Evolutionary conservation across 495 filamentous ascomycete genomes (phyloP).

Genomic region (Daldinia grandis): DNA sequence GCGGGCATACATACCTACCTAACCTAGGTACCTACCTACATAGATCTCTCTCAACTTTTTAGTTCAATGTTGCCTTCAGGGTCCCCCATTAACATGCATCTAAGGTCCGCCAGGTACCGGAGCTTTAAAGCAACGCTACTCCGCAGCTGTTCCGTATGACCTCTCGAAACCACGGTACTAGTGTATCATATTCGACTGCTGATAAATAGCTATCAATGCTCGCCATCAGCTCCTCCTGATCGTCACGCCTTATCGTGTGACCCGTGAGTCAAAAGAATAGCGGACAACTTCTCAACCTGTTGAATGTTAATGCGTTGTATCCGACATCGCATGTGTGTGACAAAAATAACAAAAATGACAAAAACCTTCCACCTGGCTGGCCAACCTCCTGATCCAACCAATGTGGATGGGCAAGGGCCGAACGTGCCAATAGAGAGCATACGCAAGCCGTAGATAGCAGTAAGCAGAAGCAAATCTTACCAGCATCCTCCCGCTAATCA

Average conservation of each 20-base stretch:
- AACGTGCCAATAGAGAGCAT: slow-evolving; percentile 38
- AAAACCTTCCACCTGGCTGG: slow-evolving; percentile 32
- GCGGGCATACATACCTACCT: slow-evolving; percentile 7
- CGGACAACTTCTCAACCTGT: slow-evolving; percentile 8
- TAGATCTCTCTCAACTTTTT: slow-evolving; percentile 11
- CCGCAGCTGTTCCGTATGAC: slow-evolving; percentile 25
- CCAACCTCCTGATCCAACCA: slow-evolving; percentile 24
- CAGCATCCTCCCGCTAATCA: slow-evolving; percentile 21
- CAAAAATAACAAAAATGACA: slow-evolving; percentile 21
- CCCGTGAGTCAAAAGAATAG: slow-evolving; percentile 17
- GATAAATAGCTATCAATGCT: slow-evolving; percentile 38
- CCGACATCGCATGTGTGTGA: slow-evolving; percentile 34
- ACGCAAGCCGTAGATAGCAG: slow-evolving; percentile 31
- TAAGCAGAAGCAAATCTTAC: slow-evolving; percentile 33
- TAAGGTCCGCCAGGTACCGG: slow-evolving; percentile 32
- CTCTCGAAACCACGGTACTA: slow-evolving; percentile 6
- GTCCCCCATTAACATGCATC: slow-evolving; percentile 30
- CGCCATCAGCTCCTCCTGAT: slow-evolving; percentile 35
- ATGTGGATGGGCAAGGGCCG: slow-evolving; percentile 32
- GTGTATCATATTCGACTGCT: slow-evolving; percentile 4
- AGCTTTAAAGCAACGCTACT: slow-evolving; percentile 19
- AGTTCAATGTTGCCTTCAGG: slow-evolving; percentile 28
- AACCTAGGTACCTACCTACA: too few relatives aligned
- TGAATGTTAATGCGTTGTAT: slow-evolving; percentile 17
- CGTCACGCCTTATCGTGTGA: slow-evolving; percentile 34